phyloP scores from a whole-genome alignment of 2,329 filamentous ascomycete genomes.

The Ascochyta pisi region DNA sequence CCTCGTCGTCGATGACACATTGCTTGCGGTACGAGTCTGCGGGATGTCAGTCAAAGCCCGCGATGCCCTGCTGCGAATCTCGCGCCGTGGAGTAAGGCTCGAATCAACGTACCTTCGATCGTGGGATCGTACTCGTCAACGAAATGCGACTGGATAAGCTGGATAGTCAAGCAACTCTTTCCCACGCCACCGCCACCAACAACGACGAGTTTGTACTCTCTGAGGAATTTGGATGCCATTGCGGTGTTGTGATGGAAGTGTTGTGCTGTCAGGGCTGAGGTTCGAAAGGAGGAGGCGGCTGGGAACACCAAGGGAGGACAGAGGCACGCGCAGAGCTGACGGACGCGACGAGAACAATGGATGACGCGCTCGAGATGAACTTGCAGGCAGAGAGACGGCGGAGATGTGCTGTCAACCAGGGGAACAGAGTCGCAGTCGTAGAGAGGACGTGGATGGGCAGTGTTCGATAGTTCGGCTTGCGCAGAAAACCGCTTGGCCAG shows the following conservation, averaged over 20 bases:
- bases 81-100: background rate
- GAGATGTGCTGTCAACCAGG: slow-evolving; percentile 10
- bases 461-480: slow-evolving; percentile 15
- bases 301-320: slow-evolving; percentile 21
- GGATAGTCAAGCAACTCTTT: slow-evolving; percentile 98
- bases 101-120: slow-evolving; percentile 79
- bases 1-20: slow-evolving; percentile 98
- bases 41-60: slow-evolving; percentile 1
- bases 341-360: slow-evolving; percentile 28
- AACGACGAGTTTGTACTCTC: slow-evolving; percentile 73
- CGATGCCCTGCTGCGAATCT: background rate
- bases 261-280: slow-evolving; percentile 16
- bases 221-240: slow-evolving; percentile 54
- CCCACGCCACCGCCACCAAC: slow-evolving; percentile 98
- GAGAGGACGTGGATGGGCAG: slow-evolving; percentile 9
- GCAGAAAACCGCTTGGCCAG: slow-evolving; percentile 1
- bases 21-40: slow-evolving; percentile 99
- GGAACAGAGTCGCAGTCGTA: slow-evolving; percentile 13
- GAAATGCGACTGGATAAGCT: slow-evolving; percentile 83
- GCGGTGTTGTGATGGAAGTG: slow-evolving; percentile 19
- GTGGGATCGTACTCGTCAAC: slow-evolving; percentile 99
- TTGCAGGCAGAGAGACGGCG: slow-evolving; percentile 8
- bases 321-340: slow-evolving; percentile 15
- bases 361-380: slow-evolving; percentile 10
- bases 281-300: slow-evolving; percentile 18